phyloP scores from a whole-genome alignment of 148 eudicot species.

The Chenopodium album region DNA sequence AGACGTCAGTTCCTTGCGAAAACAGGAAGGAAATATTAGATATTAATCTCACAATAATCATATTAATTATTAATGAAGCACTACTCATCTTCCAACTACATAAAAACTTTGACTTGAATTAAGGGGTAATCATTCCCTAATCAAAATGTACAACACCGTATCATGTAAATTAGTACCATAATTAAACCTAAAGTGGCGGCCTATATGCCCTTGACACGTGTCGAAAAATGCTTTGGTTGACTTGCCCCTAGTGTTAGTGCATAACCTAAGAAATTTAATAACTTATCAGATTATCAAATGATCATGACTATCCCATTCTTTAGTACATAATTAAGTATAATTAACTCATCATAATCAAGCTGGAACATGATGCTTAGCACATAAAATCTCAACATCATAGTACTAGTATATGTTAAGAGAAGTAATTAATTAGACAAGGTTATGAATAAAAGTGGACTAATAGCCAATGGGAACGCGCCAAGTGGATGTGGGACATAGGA shows the following conservation, averaged over 20 bases:
- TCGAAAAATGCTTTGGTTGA: constrained; percentile 17
- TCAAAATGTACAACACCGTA: constrained; percentile 12
- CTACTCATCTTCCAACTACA: constrained; percentile 36
- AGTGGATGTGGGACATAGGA: constrained; percentile 32
- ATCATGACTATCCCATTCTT: constrained; percentile 15
- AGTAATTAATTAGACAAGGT: neutral
- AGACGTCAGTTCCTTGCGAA: constrained; percentile 32
- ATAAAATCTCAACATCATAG: constrained; percentile 15
- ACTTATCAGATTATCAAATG: constrained; percentile 3
- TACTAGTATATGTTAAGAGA: constrained; percentile 10
- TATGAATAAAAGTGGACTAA: neutral
- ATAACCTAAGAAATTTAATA: neutral
- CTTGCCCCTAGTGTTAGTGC: constrained; percentile 13
- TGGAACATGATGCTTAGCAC: constrained; percentile 17
- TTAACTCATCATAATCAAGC: neutral
- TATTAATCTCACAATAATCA: constrained; percentile 5
- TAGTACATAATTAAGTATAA: neutral
- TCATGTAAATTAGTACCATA: neutral
- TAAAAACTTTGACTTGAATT: constrained; percentile 38
- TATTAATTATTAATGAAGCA: neutral
- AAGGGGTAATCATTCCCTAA: constrained; percentile 28
- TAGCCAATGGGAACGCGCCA: constrained; percentile 26
- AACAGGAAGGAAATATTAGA: constrained; percentile 26
- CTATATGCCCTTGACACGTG: constrained; percentile 15
- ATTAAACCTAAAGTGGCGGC: constrained; percentile 13